These are phyloP conservation scores for Thermomucor indicae-seudaticae DNA, from an alignment of 371 early-diverging fungal genomes.

Conservation along the genomic window DNA sequence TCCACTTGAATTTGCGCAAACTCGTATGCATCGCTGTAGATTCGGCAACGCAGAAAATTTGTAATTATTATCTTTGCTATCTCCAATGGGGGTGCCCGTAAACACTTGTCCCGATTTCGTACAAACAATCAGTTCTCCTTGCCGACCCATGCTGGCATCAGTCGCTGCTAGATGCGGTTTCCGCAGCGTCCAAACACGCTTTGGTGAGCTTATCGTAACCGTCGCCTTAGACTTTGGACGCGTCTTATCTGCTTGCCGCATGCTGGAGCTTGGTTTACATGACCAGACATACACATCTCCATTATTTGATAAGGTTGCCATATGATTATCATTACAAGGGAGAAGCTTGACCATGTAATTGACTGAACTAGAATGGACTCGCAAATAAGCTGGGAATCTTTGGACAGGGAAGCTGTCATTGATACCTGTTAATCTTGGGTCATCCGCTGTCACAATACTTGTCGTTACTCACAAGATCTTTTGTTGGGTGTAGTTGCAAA, in stretches of 20 bases:
- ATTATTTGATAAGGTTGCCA: conserved; percentile 45
- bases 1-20: conserved; percentile 53
- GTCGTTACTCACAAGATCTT: conserved; percentile 30
- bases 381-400: conserved; percentile 43
- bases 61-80: conserved; percentile 14
- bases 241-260: not conserved
- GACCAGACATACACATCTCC: conserved; percentile 58
- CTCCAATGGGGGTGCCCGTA: conserved; percentile 33
- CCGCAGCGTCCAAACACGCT: conserved; percentile 42
- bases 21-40: conserved; percentile 49
- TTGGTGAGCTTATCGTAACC: conserved; percentile 17
- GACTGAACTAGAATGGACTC: conserved; percentile 17
- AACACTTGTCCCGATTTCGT: conserved; percentile 51
- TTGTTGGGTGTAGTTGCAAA: conserved; percentile 45
- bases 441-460: not conserved
- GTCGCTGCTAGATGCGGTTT: conserved; percentile 33
- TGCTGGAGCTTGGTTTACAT: conserved; percentile 10
- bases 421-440: not conserved
- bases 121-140: conserved; percentile 46
- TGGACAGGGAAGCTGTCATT: conserved; percentile 30
- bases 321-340: conserved; percentile 39
- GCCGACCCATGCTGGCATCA: conserved; percentile 48
- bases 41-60: conserved; percentile 38
- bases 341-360: conserved; percentile 23
- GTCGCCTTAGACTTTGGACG: conserved; percentile 1